Evolutionary conservation across 2,329 filamentous ascomycete genomes (phyloP).

Genomic region (Stagonosporopsis vannaccii): DNA sequence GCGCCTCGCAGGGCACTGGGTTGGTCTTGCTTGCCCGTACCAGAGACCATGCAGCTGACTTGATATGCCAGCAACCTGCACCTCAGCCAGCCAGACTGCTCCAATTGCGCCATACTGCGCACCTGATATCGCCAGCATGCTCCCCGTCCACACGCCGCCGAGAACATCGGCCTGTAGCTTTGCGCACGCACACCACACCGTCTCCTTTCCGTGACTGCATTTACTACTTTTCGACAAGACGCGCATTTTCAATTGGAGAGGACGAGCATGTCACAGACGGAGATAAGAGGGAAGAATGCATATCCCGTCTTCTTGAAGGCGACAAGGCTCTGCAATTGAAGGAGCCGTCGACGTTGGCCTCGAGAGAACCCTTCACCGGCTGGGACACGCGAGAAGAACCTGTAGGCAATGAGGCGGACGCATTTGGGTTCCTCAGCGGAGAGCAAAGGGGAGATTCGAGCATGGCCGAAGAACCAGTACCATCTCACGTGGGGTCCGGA

Average conservation of each 20-base stretch:
- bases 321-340: not conserved
- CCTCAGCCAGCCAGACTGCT: not conserved
- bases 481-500: too few relatives aligned
- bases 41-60: conserved; percentile 13
- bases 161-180: not conserved
- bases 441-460: not conserved
- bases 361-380: not conserved
- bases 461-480: not conserved
- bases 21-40: conserved; percentile 13
- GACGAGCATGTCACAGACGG: not conserved
- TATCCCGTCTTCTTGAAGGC: not conserved
- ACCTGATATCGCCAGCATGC: not conserved
- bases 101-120: not conserved
- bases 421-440: not conserved
- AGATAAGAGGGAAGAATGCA: not conserved
- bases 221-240: not conserved
- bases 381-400: too few relatives aligned
- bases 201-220: not conserved
- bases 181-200: not conserved
- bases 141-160: not conserved
- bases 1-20: conserved; percentile 24
- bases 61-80: conserved; percentile 12
- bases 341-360: not conserved
- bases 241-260: not conserved
- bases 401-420: not conserved